These are phyloP conservation scores for Arthrobotrys pseudoclavata DNA, from an alignment of 2,329 filamentous ascomycete genomes.

Conservation along the genomic window DNA sequence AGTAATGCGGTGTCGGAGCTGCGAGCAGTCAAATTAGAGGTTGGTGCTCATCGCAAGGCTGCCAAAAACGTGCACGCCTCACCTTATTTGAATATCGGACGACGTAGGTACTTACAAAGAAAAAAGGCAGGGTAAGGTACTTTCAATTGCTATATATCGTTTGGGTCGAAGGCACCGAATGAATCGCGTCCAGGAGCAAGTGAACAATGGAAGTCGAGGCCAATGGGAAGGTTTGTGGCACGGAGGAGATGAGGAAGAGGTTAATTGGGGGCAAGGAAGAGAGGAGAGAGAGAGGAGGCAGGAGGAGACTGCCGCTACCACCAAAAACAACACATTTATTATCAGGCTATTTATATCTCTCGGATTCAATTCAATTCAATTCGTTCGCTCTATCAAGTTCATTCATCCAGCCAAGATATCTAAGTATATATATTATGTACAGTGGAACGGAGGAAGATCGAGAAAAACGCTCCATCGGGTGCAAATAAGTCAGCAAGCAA, in stretches of 20 bases:
- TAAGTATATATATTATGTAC: constrained; percentile 18
- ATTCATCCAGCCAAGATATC: constrained; percentile 18
- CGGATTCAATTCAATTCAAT: background rate
- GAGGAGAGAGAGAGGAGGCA: constrained; percentile 33
- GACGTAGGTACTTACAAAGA: background rate
- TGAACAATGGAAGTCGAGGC: constrained; percentile 4
- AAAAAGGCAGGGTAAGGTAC: background rate
- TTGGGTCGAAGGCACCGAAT: constrained; percentile 6
- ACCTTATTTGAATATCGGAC: constrained; percentile 30
- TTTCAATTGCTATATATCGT: constrained; percentile 14
- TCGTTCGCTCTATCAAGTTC: background rate
- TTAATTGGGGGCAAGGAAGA: constrained; percentile 13
- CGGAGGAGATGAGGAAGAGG: constrained; percentile 33
- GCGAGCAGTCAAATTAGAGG: constrained; percentile 25
- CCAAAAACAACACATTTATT: constrained; percentile 39
- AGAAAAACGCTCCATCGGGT: constrained; percentile 14
- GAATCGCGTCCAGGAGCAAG: constrained; percentile 22
- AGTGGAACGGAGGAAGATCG: background rate
- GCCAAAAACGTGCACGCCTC: constrained; percentile 33
- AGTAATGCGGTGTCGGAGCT: constrained; percentile 38
- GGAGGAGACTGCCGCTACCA: constrained; percentile 41
- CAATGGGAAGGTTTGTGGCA: background rate
- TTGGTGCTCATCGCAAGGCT: constrained; percentile 52
- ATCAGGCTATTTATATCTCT: constrained; percentile 7
- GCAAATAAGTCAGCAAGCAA: background rate